These are phyloP conservation scores for Penicillium longicatenatum DNA, from an alignment of 495 filamentous ascomycete species.

Conservation along the genomic window DNA sequence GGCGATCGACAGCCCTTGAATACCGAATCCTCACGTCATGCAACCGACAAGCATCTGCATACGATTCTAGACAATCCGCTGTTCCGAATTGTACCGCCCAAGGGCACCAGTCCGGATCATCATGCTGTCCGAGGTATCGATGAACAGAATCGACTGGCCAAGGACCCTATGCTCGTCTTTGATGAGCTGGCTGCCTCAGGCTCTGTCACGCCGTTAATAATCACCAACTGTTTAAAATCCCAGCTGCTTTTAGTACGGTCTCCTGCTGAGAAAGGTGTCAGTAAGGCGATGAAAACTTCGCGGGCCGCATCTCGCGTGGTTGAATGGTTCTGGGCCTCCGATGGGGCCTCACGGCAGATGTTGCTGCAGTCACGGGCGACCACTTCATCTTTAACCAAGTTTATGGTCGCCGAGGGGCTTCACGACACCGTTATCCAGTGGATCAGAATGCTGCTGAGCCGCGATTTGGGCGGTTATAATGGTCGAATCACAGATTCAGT, in stretches of 20 bases:
- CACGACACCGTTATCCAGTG: conserved; percentile 36
- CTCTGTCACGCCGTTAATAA: conserved; percentile 22
- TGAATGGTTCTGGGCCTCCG: conserved; percentile 46
- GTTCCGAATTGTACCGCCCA: conserved; percentile 40
- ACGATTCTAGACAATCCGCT: conserved; percentile 74
- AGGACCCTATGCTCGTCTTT: conserved; percentile 43
- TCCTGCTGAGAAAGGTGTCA: conserved; percentile 15
- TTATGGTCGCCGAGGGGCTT: conserved; percentile 43
- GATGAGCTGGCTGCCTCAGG: conserved; percentile 46
- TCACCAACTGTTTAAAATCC: conserved; percentile 34
- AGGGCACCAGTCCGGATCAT: conserved; percentile 14
- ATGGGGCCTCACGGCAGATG: conserved; percentile 24
- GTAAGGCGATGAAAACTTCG: conserved; percentile 35
- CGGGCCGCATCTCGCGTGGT: conserved; percentile 36
- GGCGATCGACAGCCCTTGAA: conserved; percentile 25
- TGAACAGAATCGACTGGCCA: conserved; percentile 22
- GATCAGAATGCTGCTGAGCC: conserved; percentile 35
- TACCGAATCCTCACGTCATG: conserved; percentile 35
- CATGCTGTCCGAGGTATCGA: conserved; percentile 11
- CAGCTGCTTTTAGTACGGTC: conserved; percentile 36
- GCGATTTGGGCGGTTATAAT: conserved; percentile 30
- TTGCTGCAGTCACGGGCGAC: conserved; percentile 29
- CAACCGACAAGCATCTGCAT: conserved; percentile 58
- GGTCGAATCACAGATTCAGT: conserved; percentile 25
- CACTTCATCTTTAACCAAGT: conserved; percentile 32